These are phyloP conservation scores for Stephania cephalantha DNA, from an alignment of 164 flowering plant species.

Conservation along the genomic window DNA sequence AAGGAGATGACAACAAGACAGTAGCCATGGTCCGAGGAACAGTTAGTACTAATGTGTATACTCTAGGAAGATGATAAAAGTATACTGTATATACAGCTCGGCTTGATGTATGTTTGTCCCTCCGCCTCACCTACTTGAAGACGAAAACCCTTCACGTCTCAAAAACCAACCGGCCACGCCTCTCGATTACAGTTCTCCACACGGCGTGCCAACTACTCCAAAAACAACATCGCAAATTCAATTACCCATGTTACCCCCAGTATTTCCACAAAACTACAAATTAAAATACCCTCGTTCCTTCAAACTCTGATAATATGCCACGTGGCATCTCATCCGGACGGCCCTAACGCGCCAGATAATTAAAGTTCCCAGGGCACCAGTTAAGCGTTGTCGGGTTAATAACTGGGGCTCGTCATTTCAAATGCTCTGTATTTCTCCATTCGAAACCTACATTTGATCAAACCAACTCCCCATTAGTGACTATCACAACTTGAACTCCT, in stretches of 20 bases:
- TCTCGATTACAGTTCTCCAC: background rate
- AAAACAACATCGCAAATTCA: background rate
- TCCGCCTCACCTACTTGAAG: no score
- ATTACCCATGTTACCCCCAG: background rate
- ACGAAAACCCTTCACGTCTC: background rate
- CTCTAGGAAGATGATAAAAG: no score
- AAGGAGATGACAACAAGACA: no score
- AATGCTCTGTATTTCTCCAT: background rate
- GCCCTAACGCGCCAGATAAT: background rate
- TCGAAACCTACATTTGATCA: background rate
- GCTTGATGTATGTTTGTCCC: no score
- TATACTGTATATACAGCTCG: no score
- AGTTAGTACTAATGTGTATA: no score
- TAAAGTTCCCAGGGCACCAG: background rate
- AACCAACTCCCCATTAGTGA: background rate
- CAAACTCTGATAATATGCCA: background rate
- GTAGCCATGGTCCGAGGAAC: no score
- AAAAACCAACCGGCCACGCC: background rate
- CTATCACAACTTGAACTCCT: background rate
- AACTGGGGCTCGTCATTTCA: constrained; percentile 4
- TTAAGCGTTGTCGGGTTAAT: background rate
- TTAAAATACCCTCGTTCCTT: background rate
- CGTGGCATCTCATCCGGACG: background rate
- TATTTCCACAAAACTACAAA: background rate
- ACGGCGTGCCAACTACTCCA: constrained; percentile 16